Evolutionary conservation across 2,329 filamentous ascomycete species (phyloP).

Genomic region (Colletotrichum somersetense): DNA sequence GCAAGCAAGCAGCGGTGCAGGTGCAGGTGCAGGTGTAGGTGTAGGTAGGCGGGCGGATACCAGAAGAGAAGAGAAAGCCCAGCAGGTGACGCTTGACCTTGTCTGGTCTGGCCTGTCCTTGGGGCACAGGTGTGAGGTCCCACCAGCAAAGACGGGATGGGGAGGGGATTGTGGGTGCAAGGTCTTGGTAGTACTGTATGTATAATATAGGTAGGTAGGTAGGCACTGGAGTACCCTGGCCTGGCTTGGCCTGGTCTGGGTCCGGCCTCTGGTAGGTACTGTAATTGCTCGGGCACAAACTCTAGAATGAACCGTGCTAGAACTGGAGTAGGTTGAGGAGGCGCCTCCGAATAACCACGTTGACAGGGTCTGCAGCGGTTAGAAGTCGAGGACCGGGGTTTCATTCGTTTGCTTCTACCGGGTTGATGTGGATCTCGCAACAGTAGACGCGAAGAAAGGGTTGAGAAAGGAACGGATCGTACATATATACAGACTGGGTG

Average conservation of each 20-base stretch:
- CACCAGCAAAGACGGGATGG: constrained; percentile 51
- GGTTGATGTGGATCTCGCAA: constrained; percentile 41
- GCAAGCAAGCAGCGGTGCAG: constrained; percentile 31
- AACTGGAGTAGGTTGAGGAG: constrained; percentile 43
- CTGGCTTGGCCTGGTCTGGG: constrained; percentile 16
- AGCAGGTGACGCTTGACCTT: constrained; percentile 41
- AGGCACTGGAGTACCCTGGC: constrained; percentile 24
- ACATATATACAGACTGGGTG: constrained; percentile 13
- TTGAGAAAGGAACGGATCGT: constrained; percentile 6
- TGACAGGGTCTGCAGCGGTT: constrained; percentile 51
- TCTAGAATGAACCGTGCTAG: constrained; percentile 54
- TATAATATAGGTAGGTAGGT: not conserved
- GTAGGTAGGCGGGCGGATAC: constrained; percentile 13
- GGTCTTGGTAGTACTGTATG: not conserved
- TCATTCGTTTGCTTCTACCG: constrained; percentile 53
- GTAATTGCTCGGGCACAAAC: constrained; percentile 49
- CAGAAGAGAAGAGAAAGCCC: constrained; percentile 49
- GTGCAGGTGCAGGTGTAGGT: constrained; percentile 22
- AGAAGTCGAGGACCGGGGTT: constrained; percentile 51
- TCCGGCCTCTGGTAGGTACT: not conserved
- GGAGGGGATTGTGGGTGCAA: constrained; percentile 10
- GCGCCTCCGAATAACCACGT: constrained; percentile 28
- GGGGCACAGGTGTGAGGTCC: constrained; percentile 44
- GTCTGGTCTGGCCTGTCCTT: constrained; percentile 20
- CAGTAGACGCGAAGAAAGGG: constrained; percentile 41